Conservation (phyloP, 2,329 filamentous ascomycete genomes). For the Ophiostoma triangulosporum region DNA sequence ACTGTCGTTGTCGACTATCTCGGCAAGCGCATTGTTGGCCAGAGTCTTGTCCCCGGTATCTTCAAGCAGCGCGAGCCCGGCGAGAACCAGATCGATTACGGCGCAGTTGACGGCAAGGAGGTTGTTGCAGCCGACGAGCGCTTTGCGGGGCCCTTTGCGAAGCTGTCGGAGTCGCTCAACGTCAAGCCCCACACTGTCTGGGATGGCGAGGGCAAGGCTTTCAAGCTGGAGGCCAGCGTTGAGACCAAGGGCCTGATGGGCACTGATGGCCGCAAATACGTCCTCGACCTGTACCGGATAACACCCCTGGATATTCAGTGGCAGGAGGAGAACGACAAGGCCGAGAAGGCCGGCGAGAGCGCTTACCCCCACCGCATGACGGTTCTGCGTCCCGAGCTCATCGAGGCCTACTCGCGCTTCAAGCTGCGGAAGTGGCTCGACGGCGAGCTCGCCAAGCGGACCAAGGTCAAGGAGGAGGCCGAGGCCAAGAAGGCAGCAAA, state of each 20-base stretch:
- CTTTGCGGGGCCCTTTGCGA: slow-evolving; percentile 73
- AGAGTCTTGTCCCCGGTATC: slow-evolving; percentile 96
- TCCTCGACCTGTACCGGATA: slow-evolving; percentile 90
- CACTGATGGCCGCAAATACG: slow-evolving; percentile 91
- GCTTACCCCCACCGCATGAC: slow-evolving; percentile 94
- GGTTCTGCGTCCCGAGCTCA: slow-evolving; percentile 75
- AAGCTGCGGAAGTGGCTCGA: slow-evolving; percentile 87
- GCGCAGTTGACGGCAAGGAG: slow-evolving; percentile 93
- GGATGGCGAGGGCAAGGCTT: slow-evolving; percentile 87
- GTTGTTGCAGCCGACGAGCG: slow-evolving; percentile 80
- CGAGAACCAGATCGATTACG: slow-evolving; percentile 98
- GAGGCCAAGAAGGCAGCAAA: neutral
- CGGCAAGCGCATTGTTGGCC: slow-evolving; percentile 90
- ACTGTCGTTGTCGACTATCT: slow-evolving; percentile 96
- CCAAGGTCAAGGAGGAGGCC: slow-evolving; percentile 23
- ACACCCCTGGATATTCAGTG: slow-evolving; percentile 84
- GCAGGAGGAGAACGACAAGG: slow-evolving; percentile 57
- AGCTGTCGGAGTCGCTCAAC: slow-evolving; percentile 78
- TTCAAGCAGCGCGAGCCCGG: slow-evolving; percentile 97
- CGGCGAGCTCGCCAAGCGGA: slow-evolving; percentile 56
- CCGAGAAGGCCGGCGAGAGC: slow-evolving; percentile 26
- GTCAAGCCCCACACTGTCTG: slow-evolving; percentile 94
- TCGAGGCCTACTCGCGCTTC: slow-evolving; percentile 70
- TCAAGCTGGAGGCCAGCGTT: slow-evolving; percentile 87
- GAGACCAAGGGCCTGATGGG: slow-evolving; percentile 97